Conservation (phyloP, 257 asterid genomes). For the Penstemon newberryi region DNA sequence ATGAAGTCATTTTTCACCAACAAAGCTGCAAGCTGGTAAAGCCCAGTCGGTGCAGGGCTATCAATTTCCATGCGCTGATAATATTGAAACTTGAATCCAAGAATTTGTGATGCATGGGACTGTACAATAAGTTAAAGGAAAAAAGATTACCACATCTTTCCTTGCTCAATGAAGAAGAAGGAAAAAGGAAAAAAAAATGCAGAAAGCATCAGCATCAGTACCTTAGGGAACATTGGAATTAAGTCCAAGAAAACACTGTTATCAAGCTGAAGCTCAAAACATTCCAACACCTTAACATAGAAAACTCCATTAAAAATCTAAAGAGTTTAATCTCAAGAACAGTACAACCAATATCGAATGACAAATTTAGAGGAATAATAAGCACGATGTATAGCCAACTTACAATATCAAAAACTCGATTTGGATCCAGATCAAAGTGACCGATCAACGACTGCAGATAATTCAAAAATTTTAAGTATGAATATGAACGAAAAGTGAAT, state of each 20-base stretch:
- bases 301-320: conserved; percentile 28
- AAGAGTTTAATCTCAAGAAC: conserved; percentile 17
- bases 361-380: conserved; percentile 5
- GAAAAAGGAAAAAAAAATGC: neutral
- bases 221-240: conserved; percentile 97
- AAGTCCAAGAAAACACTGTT: conserved; percentile 81
- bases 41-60: conserved; percentile 69
- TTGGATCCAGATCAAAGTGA: conserved; percentile 98
- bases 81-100: conserved; percentile 94
- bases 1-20: conserved; percentile 87
- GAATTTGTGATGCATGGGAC: conserved; percentile 97
- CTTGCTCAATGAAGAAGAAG: conserved; percentile 1
- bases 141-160: conserved; percentile 11
- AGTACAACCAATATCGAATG: conserved; percentile 2
- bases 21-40: conserved; percentile 85
- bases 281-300: conserved; percentile 73
- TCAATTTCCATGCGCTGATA: conserved; percentile 79
- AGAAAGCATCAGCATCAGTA: conserved; percentile 28
- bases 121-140: conserved; percentile 40
- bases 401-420: conserved; percentile 97
- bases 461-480: conserved; percentile 27
- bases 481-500: conserved; percentile 18
- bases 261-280: conserved; percentile 92
- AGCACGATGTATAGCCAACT: conserved; percentile 38
- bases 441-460: conserved; percentile 90